A percentile compares a stretch with the other conserved stretches of the same genome.
These are phyloP conservation scores for Sonneratia caseolaris DNA, from an alignment of 345 rosid genomes.

Conservation along the genomic window DNA sequence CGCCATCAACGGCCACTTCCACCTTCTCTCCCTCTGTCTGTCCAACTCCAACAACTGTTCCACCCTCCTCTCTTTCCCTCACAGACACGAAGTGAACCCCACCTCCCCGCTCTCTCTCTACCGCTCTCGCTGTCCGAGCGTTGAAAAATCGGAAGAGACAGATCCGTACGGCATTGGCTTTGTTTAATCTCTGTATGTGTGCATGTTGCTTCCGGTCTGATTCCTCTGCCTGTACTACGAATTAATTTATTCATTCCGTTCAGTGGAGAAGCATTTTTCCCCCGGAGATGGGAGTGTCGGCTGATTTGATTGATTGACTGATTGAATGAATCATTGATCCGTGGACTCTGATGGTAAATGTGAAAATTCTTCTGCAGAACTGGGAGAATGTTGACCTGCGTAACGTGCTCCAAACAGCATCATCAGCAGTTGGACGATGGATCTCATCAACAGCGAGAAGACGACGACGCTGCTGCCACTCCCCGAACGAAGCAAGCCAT, in stretches of 20 bases:
- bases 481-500: conserved; percentile 70
- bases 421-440: conserved; percentile 30
- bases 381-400: conserved; percentile 72
- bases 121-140: not conserved
- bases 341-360: not conserved
- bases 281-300: not conserved
- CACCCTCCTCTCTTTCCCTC: no score
- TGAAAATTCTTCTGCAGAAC: not conserved
- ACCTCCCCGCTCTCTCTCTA: not conserved
- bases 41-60: no score
- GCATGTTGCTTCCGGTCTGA: not conserved
- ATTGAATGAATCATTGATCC: not conserved
- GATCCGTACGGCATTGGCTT: conserved; percentile 1
- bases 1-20: not conserved
- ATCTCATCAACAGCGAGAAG: conserved; percentile 31
- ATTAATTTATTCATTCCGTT: not conserved
- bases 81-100: no score
- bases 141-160: not conserved
- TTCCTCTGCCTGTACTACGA: not conserved
- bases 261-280: no score
- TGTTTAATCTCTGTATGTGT: not conserved
- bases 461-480: conserved; percentile 51
- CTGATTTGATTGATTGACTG: not conserved
- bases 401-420: conserved; percentile 70
- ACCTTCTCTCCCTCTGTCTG: not conserved